Percentiles rank a stretch among this genome's conserved stretches.
Evolutionary conservation across 192 early-diverging fungal genomes (phyloP).

Genomic region (Borealophlyctis nickersoniae): DNA sequence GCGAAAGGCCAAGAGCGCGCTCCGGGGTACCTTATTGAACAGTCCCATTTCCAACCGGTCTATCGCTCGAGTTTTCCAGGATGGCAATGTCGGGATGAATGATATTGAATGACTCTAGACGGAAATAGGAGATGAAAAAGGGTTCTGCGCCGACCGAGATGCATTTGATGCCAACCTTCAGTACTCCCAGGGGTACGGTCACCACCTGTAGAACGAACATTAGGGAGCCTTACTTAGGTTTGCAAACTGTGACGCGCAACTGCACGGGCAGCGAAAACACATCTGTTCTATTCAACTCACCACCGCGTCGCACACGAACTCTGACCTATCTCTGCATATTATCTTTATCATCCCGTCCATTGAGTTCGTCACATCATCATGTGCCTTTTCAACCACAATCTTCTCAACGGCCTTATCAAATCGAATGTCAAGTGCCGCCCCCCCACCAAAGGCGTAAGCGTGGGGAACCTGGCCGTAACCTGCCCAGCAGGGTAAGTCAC

Average conservation of each 20-base stretch:
- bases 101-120: background rate
- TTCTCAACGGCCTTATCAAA: conserved; percentile 24
- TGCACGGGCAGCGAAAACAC: conserved; percentile 1
- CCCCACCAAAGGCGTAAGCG: conserved; percentile 20
- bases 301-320: background rate
- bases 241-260: too few species aligned
- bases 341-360: background rate
- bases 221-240: too few species aligned
- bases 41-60: conserved; percentile 21
- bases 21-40: conserved; percentile 22
- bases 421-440: conserved; percentile 32
- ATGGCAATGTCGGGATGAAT: conserved; percentile 9
- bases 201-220: too few species aligned
- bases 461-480: conserved; percentile 31
- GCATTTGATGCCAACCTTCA: conserved; percentile 22
- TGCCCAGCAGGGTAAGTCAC: conserved; percentile 29
- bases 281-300: background rate
- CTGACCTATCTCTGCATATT: background rate
- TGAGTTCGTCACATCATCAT: background rate
- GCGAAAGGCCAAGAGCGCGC: too few species aligned
- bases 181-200: conserved; percentile 37
- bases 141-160: background rate
- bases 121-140: too few species aligned
- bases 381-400: conserved; percentile 11
- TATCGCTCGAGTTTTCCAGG: conserved; percentile 24